Conservation (phyloP, 306 rosid genomes). For the Rosa persica region DNA sequence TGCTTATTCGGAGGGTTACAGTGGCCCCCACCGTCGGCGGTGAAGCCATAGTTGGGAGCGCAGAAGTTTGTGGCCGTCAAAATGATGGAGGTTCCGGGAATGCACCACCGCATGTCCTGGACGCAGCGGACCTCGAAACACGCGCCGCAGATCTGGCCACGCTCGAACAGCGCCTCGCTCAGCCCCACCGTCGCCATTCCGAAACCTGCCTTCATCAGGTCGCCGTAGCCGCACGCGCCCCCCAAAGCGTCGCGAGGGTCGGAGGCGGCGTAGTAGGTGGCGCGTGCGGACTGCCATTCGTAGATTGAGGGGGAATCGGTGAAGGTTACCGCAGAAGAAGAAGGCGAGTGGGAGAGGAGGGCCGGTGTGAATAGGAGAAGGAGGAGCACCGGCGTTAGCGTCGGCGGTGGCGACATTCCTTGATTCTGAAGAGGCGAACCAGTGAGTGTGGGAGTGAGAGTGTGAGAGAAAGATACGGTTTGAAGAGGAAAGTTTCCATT, state of each 20-base stretch:
- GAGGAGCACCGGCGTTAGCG: slow-evolving; percentile 8
- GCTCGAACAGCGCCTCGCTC: slow-evolving; percentile 70
- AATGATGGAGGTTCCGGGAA: slow-evolving; percentile 81
- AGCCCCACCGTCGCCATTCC: slow-evolving; percentile 90
- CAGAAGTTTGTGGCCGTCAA: slow-evolving; percentile 92
- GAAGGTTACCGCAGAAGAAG: slow-evolving; percentile 16
- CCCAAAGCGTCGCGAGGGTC: slow-evolving; percentile 86
- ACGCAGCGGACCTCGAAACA: slow-evolving; percentile 80
- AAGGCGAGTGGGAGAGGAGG: slow-evolving; percentile 50
- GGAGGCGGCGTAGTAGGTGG: slow-evolving; percentile 85
- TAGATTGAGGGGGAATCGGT: slow-evolving; percentile 33
- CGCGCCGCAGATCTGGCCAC: slow-evolving; percentile 99
- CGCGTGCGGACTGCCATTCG: slow-evolving; percentile 86
- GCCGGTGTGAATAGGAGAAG: slow-evolving; percentile 34
- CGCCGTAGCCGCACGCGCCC: slow-evolving; percentile 96
- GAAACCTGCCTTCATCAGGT: slow-evolving; percentile 64
- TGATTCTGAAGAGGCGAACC: background rate
- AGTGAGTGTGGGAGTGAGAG: background rate
- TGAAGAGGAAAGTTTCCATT: background rate
- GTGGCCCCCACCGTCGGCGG: slow-evolving; percentile 81
- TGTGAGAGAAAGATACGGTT: background rate
- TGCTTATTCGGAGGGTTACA: slow-evolving; percentile 91
- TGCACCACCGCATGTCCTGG: slow-evolving; percentile 87
- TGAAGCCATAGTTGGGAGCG: slow-evolving; percentile 83
- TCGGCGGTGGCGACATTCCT: slow-evolving; percentile 41